Evolutionary conservation across 106 monocot genomes (phyloP).

Genomic region (Apostasia ramifera): DNA sequence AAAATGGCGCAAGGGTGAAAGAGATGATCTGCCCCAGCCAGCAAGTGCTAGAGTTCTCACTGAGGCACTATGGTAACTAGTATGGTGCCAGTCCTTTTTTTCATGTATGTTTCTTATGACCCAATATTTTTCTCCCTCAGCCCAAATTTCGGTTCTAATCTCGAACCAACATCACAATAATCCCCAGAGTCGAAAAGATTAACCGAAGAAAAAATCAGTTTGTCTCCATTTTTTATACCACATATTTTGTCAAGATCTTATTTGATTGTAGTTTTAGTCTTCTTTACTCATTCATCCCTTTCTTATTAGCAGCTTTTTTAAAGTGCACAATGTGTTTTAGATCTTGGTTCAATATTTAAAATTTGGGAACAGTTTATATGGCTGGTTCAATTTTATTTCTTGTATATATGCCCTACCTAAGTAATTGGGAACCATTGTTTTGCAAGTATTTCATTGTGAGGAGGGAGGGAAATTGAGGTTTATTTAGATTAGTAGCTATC

Average conservation of each 20-base stretch:
- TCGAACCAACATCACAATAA: too few relatives aligned
- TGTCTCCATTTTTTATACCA: too few relatives aligned
- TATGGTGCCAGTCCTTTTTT: neutral
- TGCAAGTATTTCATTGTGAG: neutral
- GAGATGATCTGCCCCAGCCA: conserved; percentile 85
- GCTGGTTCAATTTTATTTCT: neutral
- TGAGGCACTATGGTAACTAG: conserved; percentile 62
- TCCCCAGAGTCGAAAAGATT: too few relatives aligned
- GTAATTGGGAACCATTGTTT: neutral
- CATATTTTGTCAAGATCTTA: too few relatives aligned
- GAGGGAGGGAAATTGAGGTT: too few relatives aligned
- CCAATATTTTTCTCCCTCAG: neutral
- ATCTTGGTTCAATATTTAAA: neutral
- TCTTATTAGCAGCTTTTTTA: neutral
- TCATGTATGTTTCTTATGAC: neutral
- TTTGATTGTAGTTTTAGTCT: neutral
- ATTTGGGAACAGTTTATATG: neutral
- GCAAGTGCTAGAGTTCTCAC: conserved; percentile 59
- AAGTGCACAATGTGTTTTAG: neutral
- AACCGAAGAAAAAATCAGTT: too few relatives aligned
- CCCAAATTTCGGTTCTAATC: neutral
- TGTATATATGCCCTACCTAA: neutral
- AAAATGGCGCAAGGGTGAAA: conserved; percentile 62
- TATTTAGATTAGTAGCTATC: too few relatives aligned
- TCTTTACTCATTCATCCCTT: neutral